Evolutionary conservation across 164 flowering plant genomes (phyloP).

Genomic region (Paratinospora sagittata): DNA sequence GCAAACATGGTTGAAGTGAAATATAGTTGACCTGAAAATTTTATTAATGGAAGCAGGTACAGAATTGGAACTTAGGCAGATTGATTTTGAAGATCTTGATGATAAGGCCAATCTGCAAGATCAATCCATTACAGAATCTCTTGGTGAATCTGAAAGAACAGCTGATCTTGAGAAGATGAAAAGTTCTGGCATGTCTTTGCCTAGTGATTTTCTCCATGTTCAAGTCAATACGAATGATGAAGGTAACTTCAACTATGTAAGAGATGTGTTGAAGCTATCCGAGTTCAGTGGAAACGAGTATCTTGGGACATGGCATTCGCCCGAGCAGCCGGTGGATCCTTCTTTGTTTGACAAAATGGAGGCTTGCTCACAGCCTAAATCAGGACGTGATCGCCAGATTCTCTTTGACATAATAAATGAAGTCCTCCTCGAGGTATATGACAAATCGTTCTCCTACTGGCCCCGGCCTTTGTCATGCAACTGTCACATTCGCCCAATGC

Average conservation of each 20-base stretch:
- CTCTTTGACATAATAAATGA: conserved; percentile 74
- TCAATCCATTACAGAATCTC: conserved; percentile 15
- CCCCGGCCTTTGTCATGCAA: conserved; percentile 38
- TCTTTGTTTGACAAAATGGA: conserved; percentile 44
- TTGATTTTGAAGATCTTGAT: conserved; percentile 15
- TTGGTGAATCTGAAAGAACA: conserved; percentile 5
- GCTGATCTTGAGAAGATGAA: conserved; percentile 13
- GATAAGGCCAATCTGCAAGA: conserved; percentile 8
- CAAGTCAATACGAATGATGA: conserved; percentile 38
- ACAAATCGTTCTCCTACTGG: conserved; percentile 43
- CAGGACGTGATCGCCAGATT: conserved; percentile 36
- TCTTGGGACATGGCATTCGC: conserved; percentile 53
- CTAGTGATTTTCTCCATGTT: conserved; percentile 13
- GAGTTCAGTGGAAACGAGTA: conserved; percentile 41
- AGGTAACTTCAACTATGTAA: conserved; percentile 56
- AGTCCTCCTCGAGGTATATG: conserved; percentile 48
- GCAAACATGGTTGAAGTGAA: too few relatives aligned
- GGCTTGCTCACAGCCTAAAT: conserved; percentile 23
- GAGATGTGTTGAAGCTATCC: conserved; percentile 48
- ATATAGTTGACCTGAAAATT: background rate
- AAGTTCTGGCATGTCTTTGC: background rate
- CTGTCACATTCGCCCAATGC: conserved; percentile 46
- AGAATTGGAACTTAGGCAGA: conserved; percentile 14
- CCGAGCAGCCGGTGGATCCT: conserved; percentile 63
- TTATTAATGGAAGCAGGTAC: conserved; percentile 16